phyloP scores from a whole-genome alignment of 1,284 basidiomycete genomes.

The Ustilago bromivora region DNA sequence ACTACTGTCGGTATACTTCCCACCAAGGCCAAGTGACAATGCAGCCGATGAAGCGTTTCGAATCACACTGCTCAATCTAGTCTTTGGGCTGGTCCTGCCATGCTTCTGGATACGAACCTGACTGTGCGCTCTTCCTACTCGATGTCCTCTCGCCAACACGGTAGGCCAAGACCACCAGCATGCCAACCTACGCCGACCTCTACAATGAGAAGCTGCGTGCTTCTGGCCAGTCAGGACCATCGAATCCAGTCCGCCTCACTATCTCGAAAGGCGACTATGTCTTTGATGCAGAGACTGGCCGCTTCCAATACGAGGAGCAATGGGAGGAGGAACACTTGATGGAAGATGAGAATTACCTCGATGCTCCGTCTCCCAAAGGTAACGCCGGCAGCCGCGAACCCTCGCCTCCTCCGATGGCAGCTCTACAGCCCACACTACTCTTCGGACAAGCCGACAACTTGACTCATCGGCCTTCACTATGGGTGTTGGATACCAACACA shows the following conservation, averaged over 20 bases:
- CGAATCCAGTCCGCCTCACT: conserved; percentile 46
- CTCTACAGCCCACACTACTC: conserved; percentile 20
- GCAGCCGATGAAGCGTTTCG: neutral
- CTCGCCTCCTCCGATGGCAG: conserved; percentile 11
- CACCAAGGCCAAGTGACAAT: neutral
- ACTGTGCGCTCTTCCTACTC: too few species aligned
- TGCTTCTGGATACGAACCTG: neutral
- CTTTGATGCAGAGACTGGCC: conserved; percentile 16
- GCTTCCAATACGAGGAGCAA: conserved; percentile 41
- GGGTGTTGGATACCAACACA: conserved; percentile 54
- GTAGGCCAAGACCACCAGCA: neutral
- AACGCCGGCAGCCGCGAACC: conserved; percentile 7
- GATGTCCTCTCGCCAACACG: too few species aligned
- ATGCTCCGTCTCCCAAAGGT: neutral
- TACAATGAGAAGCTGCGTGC: conserved; percentile 41
- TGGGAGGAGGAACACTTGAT: conserved; percentile 57
- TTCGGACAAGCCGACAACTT: neutral
- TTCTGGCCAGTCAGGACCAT: conserved; percentile 29
- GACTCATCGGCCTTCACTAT: conserved; percentile 29
- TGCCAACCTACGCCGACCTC: conserved; percentile 53
- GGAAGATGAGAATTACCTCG: conserved; percentile 29
- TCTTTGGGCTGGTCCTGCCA: neutral
- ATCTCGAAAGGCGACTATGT: conserved; percentile 53
- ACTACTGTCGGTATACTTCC: neutral
- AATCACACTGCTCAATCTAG: neutral